Base-by-base conservation (phyloP, 192 early-diverging fungal genomes). In the Haplosporangium gracile region DNA sequence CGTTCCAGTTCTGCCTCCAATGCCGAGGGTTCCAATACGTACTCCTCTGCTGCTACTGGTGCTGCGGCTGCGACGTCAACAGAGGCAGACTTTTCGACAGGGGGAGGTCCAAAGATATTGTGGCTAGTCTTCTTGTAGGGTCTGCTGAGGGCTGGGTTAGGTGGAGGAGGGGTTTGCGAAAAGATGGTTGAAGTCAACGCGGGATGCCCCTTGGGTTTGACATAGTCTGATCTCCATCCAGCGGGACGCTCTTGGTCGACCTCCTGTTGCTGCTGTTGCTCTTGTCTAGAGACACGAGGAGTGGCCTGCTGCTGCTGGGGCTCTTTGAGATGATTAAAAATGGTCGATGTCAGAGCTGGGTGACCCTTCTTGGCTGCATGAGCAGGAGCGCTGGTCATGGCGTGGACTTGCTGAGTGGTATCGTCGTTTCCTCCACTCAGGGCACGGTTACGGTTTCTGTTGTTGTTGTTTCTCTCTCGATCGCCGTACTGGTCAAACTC, bases 181-280 rank as follows among this genome's bases (percentile, higher is more conserved):
- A 83, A 83, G 45, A 83, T 78, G 49, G 57, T 75, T 2, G 84
- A 86, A 2, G 84, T 86, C 71, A 86, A 63, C 4, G 84, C 84
- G 2, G 84, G 84, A 71, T 86, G 84, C n/a, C 84, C 84, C 68
- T 86, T 86, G 71, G 79, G 84, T 24, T 80, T 80, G 8, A 81
- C 76, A 81, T 81, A 86, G 24, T 86, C 84, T 0, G 75, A 29
- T 53, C 84, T 71, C 79, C 84, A 81, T 43, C 84, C 84, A 45
- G 84, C 84, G 11, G 69, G 75, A 38, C 75, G 84, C 32, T 86
- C 83, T 47, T 80, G 75, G 20, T 76, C 69, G 29, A 43, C 38
- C 6, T 78, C 36, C 26, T 70, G 72, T 34, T 72, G 51, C 39
- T 32, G 34, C 72, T 75, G 70, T 10, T 69, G 49, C 57, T 77